phyloP scores from a whole-genome alignment of 495 filamentous ascomycete species.

The Penicilliopsis zonata region DNA sequence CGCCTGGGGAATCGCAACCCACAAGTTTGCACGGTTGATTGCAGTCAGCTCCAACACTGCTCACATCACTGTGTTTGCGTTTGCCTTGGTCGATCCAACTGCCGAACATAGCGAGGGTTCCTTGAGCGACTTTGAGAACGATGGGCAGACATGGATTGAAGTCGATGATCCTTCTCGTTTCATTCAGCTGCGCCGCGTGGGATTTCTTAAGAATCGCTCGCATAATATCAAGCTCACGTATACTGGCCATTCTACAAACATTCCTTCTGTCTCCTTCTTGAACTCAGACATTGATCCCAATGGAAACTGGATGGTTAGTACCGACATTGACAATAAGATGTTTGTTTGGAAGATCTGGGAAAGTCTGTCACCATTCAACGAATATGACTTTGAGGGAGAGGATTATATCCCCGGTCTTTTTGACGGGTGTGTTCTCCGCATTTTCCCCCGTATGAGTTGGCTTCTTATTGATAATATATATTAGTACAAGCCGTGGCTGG shows the following conservation, averaged over 20 bases:
- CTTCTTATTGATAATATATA: too few relatives aligned
- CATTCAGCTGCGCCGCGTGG: conserved; percentile 13
- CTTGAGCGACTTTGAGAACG: conserved; percentile 12
- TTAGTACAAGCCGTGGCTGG: conserved; percentile 29
- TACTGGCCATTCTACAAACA: conserved; percentile 46
- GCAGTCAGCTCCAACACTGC: conserved; percentile 68
- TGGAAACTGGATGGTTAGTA: conserved; percentile 60
- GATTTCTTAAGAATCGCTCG: conserved; percentile 21
- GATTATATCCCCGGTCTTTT: too few relatives aligned
- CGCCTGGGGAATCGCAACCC: conserved; percentile 85
- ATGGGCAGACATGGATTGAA: conserved; percentile 24
- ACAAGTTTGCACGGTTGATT: conserved; percentile 64
- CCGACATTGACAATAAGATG: conserved; percentile 56
- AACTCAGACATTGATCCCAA: conserved; percentile 48
- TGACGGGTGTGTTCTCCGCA: too few relatives aligned
- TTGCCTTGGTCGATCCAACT: conserved; percentile 42
- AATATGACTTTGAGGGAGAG: conserved; percentile 19
- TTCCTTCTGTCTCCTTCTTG: conserved; percentile 66
- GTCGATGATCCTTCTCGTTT: conserved; percentile 17
- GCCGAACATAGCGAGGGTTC: conserved; percentile 7
- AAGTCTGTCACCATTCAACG: conserved; percentile 14
- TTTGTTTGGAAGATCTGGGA: conserved; percentile 59
- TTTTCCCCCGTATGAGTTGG: too few relatives aligned
- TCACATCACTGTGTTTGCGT: conserved; percentile 59
- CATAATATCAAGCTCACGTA: conserved; percentile 31